Evolutionary conservation across 2,329 filamentous ascomycete genomes (phyloP).

Genomic region (Trichophyton equinum): DNA sequence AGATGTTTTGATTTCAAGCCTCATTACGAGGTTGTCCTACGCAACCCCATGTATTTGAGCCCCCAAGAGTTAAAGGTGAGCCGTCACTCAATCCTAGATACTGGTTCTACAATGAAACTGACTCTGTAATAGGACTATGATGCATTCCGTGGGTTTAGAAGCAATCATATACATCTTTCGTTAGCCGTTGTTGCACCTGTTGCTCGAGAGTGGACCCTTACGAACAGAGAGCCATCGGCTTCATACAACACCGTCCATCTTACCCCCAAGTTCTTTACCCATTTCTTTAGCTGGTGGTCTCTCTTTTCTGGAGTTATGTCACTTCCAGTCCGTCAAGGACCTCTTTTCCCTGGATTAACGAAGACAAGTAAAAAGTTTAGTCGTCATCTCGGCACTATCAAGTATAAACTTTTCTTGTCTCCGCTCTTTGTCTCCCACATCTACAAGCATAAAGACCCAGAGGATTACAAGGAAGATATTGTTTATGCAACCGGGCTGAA

Average conservation of each 20-base stretch:
- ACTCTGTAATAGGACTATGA: constrained; percentile 50
- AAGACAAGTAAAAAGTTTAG: constrained; percentile 99
- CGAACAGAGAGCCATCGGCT: constrained; percentile 60
- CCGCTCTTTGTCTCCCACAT: constrained; percentile 92
- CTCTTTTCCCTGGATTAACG: constrained; percentile 79
- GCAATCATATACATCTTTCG: constrained; percentile 91
- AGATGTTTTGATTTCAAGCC: constrained; percentile 81
- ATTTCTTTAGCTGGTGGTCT: constrained; percentile 97
- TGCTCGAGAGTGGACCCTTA: constrained; percentile 72
- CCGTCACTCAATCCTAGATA: background rate
- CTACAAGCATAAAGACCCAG: constrained; percentile 94
- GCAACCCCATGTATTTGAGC: constrained; percentile 63
- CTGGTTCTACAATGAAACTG: background rate
- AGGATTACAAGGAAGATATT: constrained; percentile 64
- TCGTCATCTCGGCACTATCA: constrained; percentile 92
- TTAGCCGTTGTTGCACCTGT: constrained; percentile 79
- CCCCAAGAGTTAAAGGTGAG: constrained; percentile 39
- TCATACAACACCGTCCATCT: constrained; percentile 97
- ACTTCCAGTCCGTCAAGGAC: constrained; percentile 81
- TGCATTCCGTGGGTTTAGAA: constrained; percentile 92
- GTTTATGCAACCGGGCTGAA: constrained; percentile 95
- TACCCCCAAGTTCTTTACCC: constrained; percentile 90
- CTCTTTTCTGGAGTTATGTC: constrained; percentile 93
- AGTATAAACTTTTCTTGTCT: constrained; percentile 86
- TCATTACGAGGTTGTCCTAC: constrained; percentile 82